Evolutionary conservation across 2,329 filamentous ascomycete genomes (phyloP).

Genomic region (Fusarium drepaniforme): DNA sequence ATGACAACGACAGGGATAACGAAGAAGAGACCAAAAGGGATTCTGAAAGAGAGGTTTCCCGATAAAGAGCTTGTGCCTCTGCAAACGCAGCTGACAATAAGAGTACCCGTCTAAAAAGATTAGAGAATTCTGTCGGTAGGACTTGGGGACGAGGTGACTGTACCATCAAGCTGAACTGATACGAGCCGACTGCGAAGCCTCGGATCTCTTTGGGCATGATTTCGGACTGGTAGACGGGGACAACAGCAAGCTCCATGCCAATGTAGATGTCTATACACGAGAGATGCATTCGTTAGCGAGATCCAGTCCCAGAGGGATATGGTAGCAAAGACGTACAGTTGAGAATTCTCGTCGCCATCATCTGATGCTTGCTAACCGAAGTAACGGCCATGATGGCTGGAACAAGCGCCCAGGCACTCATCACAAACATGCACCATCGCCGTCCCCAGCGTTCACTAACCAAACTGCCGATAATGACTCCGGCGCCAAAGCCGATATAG

Average conservation of each 20-base stretch:
- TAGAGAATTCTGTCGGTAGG: neutral
- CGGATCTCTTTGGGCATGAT: constrained; percentile 39
- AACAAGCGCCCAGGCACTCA: constrained; percentile 48
- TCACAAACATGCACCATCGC: constrained; percentile 44
- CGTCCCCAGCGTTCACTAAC: constrained; percentile 33
- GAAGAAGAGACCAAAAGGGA: neutral
- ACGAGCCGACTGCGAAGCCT: constrained; percentile 35
- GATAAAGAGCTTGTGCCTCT: neutral
- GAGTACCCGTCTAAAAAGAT: neutral
- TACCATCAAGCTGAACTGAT: neutral
- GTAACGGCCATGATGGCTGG: constrained; percentile 15
- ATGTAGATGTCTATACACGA: neutral
- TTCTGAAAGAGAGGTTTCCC: neutral
- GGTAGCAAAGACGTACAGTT: neutral
- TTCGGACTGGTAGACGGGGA: constrained; percentile 50
- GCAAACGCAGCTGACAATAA: neutral
- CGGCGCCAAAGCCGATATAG: neutral
- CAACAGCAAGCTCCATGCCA: constrained; percentile 30
- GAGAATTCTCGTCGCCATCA: constrained; percentile 17
- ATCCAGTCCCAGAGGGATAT: neutral
- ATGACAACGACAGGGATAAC: neutral
- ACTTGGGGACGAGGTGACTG: too few species aligned
- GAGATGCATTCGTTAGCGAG: neutral
- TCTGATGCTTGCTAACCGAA: constrained; percentile 11
- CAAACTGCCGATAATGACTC: constrained; percentile 16